These are phyloP conservation scores for Populus hybrid DNA, from an alignment of 441 rosid species.

Conservation along the genomic window DNA sequence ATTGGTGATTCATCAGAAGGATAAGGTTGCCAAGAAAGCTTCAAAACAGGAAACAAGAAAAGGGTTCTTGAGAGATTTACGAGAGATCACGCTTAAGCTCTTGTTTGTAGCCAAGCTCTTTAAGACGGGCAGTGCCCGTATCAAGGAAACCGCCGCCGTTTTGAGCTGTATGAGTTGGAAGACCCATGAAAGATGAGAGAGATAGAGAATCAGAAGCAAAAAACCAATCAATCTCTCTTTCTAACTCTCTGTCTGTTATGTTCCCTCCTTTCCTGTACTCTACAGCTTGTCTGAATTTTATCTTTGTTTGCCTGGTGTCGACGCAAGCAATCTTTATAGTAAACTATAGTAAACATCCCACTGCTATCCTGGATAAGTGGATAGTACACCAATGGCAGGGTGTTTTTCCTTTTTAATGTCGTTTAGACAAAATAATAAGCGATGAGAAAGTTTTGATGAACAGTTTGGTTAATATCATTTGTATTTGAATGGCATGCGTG, in stretches of 20 bases:
- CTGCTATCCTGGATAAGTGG: background rate
- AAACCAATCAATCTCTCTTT: background rate
- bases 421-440: background rate
- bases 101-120: slow-evolving; percentile 93
- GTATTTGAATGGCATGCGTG: background rate
- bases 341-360: background rate
- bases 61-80: slow-evolving; percentile 37
- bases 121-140: slow-evolving; percentile 74
- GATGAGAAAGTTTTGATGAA: background rate
- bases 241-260: background rate
- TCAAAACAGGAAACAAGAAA: background rate
- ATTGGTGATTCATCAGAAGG: background rate
- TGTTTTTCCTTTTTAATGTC: background rate
- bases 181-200: slow-evolving; percentile 12
- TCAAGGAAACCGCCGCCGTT: slow-evolving; percentile 38
- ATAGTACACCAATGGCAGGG: background rate
- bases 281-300: background rate
- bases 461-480: background rate
- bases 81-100: slow-evolving; percentile 96
- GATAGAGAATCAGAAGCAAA: background rate
- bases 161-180: slow-evolving; percentile 24
- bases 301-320: background rate
- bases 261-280: background rate
- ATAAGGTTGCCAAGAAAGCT: background rate
- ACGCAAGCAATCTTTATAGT: background rate